Conservation (phyloP, 148 eudicot genomes). For the Pouteria glomerata region DNA sequence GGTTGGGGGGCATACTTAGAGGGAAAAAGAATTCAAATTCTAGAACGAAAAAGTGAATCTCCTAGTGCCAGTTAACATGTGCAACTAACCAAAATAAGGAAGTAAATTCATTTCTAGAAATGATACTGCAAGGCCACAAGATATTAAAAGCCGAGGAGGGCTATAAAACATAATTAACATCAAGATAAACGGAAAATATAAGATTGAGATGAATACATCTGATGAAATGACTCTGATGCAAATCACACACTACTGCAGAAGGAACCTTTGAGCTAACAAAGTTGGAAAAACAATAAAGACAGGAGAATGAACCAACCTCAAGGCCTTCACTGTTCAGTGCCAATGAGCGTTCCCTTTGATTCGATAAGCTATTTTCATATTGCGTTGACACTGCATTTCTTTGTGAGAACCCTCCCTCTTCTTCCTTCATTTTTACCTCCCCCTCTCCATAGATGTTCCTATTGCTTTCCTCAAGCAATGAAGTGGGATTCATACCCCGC, state of each 20-base stretch:
- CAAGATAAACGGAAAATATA: background rate
- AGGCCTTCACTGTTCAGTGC: slow-evolving; percentile 97
- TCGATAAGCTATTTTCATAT: slow-evolving; percentile 47
- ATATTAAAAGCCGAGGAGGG: background rate
- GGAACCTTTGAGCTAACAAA: background rate
- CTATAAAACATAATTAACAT: background rate
- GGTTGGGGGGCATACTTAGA: too few relatives aligned
- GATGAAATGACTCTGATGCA: background rate
- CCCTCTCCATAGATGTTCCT: slow-evolving; percentile 43
- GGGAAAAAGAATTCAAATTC: background rate
- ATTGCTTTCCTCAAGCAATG: slow-evolving; percentile 77
- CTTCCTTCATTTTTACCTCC: slow-evolving; percentile 51
- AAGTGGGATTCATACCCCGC: slow-evolving; percentile 78
- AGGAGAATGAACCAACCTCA: slow-evolving; percentile 45
- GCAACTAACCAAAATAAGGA: too few relatives aligned
- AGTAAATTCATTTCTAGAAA: background rate
- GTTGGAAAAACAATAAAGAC: background rate
- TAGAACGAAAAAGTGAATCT: background rate
- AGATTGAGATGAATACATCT: background rate
- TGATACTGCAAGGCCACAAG: background rate
- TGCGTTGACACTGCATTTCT: slow-evolving; percentile 58
- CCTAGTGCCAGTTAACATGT: too few relatives aligned
- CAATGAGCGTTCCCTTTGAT: slow-evolving; percentile 88
- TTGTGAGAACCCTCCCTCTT: slow-evolving; percentile 47
- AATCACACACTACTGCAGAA: background rate